phyloP scores from a whole-genome alignment of 2,329 filamentous ascomycete genomes.

The Aspergillus pseudoglaucus region DNA sequence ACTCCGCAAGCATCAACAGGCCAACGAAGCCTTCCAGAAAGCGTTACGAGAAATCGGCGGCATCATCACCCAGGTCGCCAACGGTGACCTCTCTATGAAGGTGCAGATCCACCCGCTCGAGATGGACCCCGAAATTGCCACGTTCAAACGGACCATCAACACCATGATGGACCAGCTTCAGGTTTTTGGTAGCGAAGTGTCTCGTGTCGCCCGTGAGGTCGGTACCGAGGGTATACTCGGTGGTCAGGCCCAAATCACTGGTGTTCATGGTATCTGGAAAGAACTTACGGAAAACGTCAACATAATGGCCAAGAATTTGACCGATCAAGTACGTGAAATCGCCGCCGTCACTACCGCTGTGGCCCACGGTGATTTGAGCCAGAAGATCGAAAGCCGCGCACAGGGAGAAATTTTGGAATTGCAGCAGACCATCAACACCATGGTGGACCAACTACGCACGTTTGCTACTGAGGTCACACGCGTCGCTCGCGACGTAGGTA shows the following conservation, averaged over 20 bases:
- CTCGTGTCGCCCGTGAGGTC: constrained; percentile 87
- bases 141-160: constrained; percentile 97
- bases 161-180: constrained; percentile 99
- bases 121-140: constrained; percentile 96
- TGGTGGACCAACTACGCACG: constrained; percentile 78
- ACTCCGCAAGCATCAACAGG: constrained; percentile 93
- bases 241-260: constrained; percentile 87
- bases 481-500: constrained; percentile 76
- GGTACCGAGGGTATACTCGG: constrained; percentile 92
- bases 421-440: constrained; percentile 82
- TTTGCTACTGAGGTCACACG: constrained; percentile 80
- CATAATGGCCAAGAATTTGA: constrained; percentile 76
- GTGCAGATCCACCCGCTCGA: constrained; percentile 92
- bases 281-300: constrained; percentile 89
- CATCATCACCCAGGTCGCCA: constrained; percentile 92
- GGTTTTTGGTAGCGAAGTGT: constrained; percentile 94
- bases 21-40: constrained; percentile 97
- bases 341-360: constrained; percentile 78
- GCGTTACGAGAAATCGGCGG: constrained; percentile 93
- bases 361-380: constrained; percentile 72
- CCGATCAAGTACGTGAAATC: constrained; percentile 78
- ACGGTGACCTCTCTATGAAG: constrained; percentile 93
- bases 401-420: constrained; percentile 76
- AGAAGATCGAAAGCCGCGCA: constrained; percentile 76
- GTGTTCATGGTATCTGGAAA: constrained; percentile 95